phyloP scores from a whole-genome alignment of 73 alveolate species.

The Urostyla sp. region DNA sequence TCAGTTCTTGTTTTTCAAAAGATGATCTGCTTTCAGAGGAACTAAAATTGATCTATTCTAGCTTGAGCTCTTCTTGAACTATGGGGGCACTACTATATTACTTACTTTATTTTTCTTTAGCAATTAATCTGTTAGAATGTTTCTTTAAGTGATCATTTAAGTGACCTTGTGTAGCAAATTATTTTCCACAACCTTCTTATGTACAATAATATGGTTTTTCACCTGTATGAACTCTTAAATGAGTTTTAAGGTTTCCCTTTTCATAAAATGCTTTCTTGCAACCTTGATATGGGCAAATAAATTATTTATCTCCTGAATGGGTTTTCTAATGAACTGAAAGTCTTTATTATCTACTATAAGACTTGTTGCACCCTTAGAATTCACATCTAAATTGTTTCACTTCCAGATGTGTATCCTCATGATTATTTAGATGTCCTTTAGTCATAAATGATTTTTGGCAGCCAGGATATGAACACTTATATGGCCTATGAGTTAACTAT shows the following conservation, averaged over 20 bases:
- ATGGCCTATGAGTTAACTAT: conserved; percentile 47
- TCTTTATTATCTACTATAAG: conserved; percentile 25
- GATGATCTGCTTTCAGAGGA: no score
- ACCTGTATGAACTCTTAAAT: conserved; percentile 91
- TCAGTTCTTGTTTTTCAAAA: no score
- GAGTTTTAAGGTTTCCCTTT: conserved; percentile 81
- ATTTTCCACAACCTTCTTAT: conserved; percentile 50
- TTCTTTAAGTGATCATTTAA: conserved; percentile 58
- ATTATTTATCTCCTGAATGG: conserved; percentile 34
- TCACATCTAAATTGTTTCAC: conserved; percentile 32
- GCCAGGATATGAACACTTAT: conserved; percentile 31
- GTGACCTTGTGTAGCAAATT: conserved; percentile 64
- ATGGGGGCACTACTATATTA: no score
- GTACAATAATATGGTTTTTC: conserved; percentile 87
- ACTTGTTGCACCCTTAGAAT: conserved; percentile 42
- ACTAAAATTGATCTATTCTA: no score
- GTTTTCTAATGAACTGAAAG: conserved; percentile 47
- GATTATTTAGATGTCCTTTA: conserved; percentile 59
- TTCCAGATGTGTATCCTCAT: conserved; percentile 36
- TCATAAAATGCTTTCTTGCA: conserved; percentile 50
- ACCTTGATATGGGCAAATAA: conserved; percentile 29
- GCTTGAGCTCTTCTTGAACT: no score
- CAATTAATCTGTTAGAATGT: no score
- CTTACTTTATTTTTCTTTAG: no score
- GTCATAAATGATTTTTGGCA: conserved; percentile 57